A percentile compares a stretch with the other conserved stretches of the same genome.
Evolutionary conservation across 768 basidiomycete species (phyloP).

Genomic region (Suillus hirtellus): DNA sequence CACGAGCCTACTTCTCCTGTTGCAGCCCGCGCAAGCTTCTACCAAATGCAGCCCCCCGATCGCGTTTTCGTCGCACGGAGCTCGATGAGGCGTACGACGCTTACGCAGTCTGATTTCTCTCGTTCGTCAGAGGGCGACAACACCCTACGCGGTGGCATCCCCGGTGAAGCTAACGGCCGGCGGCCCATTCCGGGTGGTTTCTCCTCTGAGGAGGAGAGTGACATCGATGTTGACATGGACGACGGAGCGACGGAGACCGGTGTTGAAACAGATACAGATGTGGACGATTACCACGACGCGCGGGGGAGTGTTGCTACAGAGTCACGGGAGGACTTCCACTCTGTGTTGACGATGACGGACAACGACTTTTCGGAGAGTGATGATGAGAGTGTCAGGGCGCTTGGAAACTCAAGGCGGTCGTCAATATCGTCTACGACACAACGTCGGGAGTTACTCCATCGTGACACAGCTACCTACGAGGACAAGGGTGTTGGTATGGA

Average conservation of each 20-base stretch:
- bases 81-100: slow-evolving; percentile 38
- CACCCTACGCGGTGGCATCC: slow-evolving; percentile 36
- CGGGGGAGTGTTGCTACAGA: slow-evolving; percentile 68
- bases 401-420: slow-evolving; percentile 41
- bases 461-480: slow-evolving; percentile 48
- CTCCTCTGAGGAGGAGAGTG: slow-evolving; percentile 27
- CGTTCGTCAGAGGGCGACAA: slow-evolving; percentile 37
- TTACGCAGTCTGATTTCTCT: slow-evolving; percentile 48
- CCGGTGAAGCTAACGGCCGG: slow-evolving; percentile 1
- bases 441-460: slow-evolving; percentile 9
- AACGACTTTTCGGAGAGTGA: slow-evolving; percentile 61
- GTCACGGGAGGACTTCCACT: slow-evolving; percentile 76
- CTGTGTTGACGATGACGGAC: slow-evolving; percentile 67
- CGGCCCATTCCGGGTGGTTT: slow-evolving; percentile 23
- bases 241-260: slow-evolving; percentile 60
- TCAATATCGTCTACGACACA: slow-evolving; percentile 27
- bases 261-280: slow-evolving; percentile 65
- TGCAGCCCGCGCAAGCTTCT: slow-evolving; percentile 33
- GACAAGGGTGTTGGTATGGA: slow-evolving; percentile 42
- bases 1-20: slow-evolving; percentile 35
- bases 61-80: slow-evolving; percentile 24
- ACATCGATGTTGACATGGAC: slow-evolving; percentile 42
- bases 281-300: slow-evolving; percentile 77
- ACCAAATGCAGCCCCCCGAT: slow-evolving; percentile 29
- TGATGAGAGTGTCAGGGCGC: slow-evolving; percentile 77